Conservation (phyloP, 305 asterid species). For the Fraxinus ornus region DNA sequence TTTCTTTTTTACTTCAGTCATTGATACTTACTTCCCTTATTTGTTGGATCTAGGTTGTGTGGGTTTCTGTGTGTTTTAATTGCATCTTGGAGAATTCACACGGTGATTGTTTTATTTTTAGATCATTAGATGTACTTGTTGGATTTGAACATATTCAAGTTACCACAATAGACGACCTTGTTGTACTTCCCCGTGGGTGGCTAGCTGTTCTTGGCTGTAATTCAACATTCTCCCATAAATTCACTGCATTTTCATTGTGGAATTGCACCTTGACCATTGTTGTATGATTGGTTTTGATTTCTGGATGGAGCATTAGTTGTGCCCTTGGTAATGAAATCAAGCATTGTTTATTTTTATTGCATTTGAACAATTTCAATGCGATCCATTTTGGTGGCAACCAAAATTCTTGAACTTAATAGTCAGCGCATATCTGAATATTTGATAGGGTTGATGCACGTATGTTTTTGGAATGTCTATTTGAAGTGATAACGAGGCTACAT, state of each 20-base stretch:
- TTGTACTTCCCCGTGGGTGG: not conserved
- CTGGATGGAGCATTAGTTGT: not conserved
- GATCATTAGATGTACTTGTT: not conserved
- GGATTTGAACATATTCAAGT: slow-evolving; percentile 19
- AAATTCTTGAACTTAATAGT: no score
- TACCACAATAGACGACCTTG: not conserved
- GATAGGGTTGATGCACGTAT: not conserved
- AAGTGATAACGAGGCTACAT: not conserved
- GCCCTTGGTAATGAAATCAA: not conserved
- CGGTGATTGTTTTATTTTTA: no score
- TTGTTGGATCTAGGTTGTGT: slow-evolving; percentile 43
- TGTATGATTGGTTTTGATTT: not conserved
- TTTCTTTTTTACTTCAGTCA: not conserved
- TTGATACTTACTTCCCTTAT: not conserved
- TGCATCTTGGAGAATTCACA: no score
- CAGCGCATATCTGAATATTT: not conserved
- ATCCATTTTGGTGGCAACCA: not conserved
- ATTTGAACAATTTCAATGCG: not conserved
- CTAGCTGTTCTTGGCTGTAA: slow-evolving; percentile 4
- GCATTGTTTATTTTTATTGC: not conserved
- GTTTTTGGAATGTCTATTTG: not conserved
- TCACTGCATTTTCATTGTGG: not conserved
- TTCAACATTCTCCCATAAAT: not conserved
- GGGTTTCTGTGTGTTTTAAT: slow-evolving; percentile 14
- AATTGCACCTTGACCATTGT: not conserved